phyloP scores from a whole-genome alignment of 306 rosid species.

The Rubus idaeus region DNA sequence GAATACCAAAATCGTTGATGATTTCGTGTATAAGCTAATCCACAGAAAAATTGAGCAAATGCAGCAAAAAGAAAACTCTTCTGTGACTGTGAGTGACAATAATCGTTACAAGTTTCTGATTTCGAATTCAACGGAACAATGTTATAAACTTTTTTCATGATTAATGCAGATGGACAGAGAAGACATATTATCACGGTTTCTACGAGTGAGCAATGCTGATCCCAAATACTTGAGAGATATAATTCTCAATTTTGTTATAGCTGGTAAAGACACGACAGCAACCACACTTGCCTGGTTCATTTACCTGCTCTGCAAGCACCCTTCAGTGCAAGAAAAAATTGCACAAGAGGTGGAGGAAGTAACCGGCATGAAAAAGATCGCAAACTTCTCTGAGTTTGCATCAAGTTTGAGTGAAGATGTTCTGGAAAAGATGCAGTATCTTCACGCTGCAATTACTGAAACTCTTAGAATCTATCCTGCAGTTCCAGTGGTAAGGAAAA shows the following conservation, averaged over 20 bases:
- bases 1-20: slow-evolving; percentile 39
- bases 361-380: slow-evolving; percentile 31
- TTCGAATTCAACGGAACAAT: slow-evolving; percentile 9
- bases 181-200: slow-evolving; percentile 74
- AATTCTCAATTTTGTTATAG: slow-evolving; percentile 62
- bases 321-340: slow-evolving; percentile 56
- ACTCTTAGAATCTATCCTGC: slow-evolving; percentile 84
- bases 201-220: slow-evolving; percentile 41
- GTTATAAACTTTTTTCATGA: slow-evolving; percentile 14
- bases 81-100: slow-evolving; percentile 50
- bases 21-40: slow-evolving; percentile 57
- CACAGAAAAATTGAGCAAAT: slow-evolving; percentile 45
- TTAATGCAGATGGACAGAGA: slow-evolving; percentile 43
- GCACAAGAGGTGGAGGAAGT: slow-evolving; percentile 61
- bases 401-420: slow-evolving; percentile 47
- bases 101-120: slow-evolving; percentile 6
- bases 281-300: slow-evolving; percentile 74
- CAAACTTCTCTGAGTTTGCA: slow-evolving; percentile 44
- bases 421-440: slow-evolving; percentile 68
- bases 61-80: slow-evolving; percentile 34
- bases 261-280: slow-evolving; percentile 79
- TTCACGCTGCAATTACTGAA: slow-evolving; percentile 74
- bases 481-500: slow-evolving; percentile 66
- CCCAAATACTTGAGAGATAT: slow-evolving; percentile 55
- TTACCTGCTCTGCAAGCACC: slow-evolving; percentile 67